These are phyloP conservation scores for Takakia lepidozioides DNA, from an alignment of 225 moss, liverwort and hornwort species.

Conservation along the genomic window DNA sequence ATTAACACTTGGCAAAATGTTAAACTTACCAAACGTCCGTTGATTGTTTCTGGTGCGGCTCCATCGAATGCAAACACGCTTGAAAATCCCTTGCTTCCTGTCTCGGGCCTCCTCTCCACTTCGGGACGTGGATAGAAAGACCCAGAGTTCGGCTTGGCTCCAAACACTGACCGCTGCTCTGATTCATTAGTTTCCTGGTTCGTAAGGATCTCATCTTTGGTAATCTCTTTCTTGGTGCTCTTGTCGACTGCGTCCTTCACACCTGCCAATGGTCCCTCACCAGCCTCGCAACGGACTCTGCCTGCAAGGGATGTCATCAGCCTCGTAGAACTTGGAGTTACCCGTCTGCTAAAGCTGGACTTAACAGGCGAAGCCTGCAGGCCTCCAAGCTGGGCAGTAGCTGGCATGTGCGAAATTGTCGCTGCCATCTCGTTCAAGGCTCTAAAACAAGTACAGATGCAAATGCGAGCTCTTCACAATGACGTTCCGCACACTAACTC, in stretches of 20 bases:
- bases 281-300: slow-evolving; percentile 1
- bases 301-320: not conserved
- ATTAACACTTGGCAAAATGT: no score
- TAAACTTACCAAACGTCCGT: no score
- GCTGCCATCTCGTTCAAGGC: no score
- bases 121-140: not conserved
- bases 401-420: not conserved
- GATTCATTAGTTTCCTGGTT: slow-evolving; percentile 2
- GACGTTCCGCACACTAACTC: no score
- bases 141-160: slow-evolving; percentile 1
- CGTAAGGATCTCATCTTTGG: slow-evolving; percentile 1
- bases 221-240: not conserved
- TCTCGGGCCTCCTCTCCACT: no score
- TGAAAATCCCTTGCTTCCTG: no score
- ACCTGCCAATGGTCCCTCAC: not conserved
- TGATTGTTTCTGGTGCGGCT: no score
- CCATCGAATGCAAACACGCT: no score
- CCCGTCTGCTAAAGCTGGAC: not conserved
- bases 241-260: not conserved
- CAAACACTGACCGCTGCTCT: not conserved
- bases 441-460: no score
- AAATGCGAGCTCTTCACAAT: no score
- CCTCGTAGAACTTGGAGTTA: not conserved
- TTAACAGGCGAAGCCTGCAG: not conserved
- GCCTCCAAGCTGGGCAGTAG: not conserved